phyloP scores from a whole-genome alignment of 768 basidiomycete genomes.

The Coprinopsis cinerea region DNA sequence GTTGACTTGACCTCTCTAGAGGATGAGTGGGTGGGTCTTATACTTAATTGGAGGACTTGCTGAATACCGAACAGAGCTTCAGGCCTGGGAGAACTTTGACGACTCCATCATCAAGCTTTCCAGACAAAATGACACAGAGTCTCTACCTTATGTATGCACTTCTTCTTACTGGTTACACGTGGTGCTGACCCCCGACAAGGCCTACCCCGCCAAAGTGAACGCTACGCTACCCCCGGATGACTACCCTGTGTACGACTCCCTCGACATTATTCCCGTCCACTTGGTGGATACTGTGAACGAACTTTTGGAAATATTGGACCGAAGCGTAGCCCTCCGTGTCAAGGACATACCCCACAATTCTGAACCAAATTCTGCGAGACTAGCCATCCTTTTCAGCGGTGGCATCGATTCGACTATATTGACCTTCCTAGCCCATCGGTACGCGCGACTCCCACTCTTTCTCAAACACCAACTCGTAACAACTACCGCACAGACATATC shows the following conservation, averaged over 20 bases:
- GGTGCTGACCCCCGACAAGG: conserved; percentile 29
- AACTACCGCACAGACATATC: conserved; percentile 47
- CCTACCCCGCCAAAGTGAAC: conserved; percentile 40
- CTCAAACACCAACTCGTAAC: not conserved
- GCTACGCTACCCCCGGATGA: conserved; percentile 38
- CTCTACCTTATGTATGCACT: too few species aligned
- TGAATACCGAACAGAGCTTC: too few species aligned
- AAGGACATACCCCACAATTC: conserved; percentile 53
- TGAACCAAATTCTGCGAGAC: conserved; percentile 32
- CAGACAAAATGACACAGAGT: too few species aligned
- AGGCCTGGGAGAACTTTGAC: too few species aligned
- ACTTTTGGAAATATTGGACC: conserved; percentile 50
- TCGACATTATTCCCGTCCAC: conserved; percentile 39
- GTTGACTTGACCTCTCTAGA: conserved; percentile 35
- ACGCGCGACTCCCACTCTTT: conserved; percentile 17
- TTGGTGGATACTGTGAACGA: conserved; percentile 39
- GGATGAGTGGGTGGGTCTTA: conserved; percentile 12
- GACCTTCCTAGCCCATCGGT: conserved; percentile 76
- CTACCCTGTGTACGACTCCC: conserved; percentile 26
- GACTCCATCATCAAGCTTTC: too few species aligned
- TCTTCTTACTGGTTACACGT: too few species aligned
- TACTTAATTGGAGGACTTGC: too few species aligned
- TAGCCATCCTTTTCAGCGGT: conserved; percentile 91
- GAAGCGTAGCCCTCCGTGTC: conserved; percentile 65
- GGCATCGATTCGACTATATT: conserved; percentile 91